These are phyloP conservation scores for Saprolegnia parasitica DNA, from an alignment of 352 stramenopile genomes.

Conservation along the genomic window DNA sequence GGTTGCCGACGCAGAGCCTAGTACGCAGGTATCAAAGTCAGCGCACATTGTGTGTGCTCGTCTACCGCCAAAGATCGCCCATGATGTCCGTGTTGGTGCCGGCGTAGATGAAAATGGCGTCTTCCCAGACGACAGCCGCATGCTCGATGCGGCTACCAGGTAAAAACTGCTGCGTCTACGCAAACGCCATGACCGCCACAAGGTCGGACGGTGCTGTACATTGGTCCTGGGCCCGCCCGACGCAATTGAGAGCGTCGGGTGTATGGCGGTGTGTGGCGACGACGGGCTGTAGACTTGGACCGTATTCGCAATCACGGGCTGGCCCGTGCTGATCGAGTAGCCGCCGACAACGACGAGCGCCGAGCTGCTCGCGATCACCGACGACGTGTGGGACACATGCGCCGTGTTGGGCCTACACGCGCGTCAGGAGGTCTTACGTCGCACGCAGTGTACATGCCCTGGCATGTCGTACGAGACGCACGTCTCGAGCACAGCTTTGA, in stretches of 20 bases:
- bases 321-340: conserved; percentile 26
- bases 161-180: conserved; percentile 10
- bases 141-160: conserved; percentile 21
- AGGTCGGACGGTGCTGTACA: neutral
- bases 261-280: neutral
- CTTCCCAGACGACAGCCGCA: conserved; percentile 19
- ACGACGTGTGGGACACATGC: conserved; percentile 23
- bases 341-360: conserved; percentile 18
- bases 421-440: neutral
- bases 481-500: neutral
- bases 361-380: neutral
- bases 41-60: neutral
- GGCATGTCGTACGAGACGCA: conserved; percentile 15
- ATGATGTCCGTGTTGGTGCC: conserved; percentile 27
- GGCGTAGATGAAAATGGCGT: conserved; percentile 26
- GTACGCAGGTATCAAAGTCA: neutral
- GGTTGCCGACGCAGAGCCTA: neutral
- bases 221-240: conserved; percentile 4
- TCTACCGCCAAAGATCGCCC: conserved; percentile 27
- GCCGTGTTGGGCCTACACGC: conserved; percentile 21
- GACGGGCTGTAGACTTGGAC: conserved; percentile 10
- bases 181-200: neutral
- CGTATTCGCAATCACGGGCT: conserved; percentile 26
- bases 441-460: neutral
- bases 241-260: conserved; percentile 14